These are phyloP conservation scores for Starmera caribaea DNA, from an alignment of 805 yeast species.

Conservation along the genomic window DNA sequence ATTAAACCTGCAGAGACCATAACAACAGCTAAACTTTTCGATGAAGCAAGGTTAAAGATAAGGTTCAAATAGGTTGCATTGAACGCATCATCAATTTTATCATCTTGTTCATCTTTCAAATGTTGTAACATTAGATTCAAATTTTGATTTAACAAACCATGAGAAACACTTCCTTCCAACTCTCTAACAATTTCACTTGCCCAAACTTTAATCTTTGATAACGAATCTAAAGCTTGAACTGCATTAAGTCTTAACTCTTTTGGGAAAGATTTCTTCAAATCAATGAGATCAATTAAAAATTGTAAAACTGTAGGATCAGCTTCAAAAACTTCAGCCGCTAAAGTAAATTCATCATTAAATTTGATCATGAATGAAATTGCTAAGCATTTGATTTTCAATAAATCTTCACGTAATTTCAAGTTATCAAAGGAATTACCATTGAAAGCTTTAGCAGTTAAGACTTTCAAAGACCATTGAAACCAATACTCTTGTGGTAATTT, in stretches of 20 bases:
- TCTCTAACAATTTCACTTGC: constrained; percentile 70
- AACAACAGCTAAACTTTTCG: constrained; percentile 43
- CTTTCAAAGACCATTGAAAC: constrained; percentile 52
- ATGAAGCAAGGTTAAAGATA: constrained; percentile 50
- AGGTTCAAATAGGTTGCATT: constrained; percentile 45
- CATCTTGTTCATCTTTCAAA: constrained; percentile 28
- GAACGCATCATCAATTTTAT: constrained; percentile 36
- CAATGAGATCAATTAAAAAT: constrained; percentile 62
- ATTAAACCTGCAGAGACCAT: constrained; percentile 71
- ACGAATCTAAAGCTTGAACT: constrained; percentile 55
- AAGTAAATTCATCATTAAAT: constrained; percentile 43
- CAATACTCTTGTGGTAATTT: constrained; percentile 53
- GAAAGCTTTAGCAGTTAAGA: constrained; percentile 66
- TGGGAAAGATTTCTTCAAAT: constrained; percentile 52
- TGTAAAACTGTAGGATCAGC: constrained; percentile 63
- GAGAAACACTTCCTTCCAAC: constrained; percentile 78
- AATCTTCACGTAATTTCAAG: constrained; percentile 42
- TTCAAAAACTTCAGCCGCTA: constrained; percentile 59
- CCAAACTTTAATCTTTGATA: constrained; percentile 58
- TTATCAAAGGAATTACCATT: constrained; percentile 44
- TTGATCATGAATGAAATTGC: constrained; percentile 59
- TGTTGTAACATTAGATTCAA: constrained; percentile 52
- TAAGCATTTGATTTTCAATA: constrained; percentile 54
- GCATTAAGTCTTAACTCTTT: constrained; percentile 48
- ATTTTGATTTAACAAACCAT: constrained; percentile 71